Evolutionary conservation across 2,329 filamentous ascomycete genomes (phyloP), one percentile per base, ranked within the genome.

Genomic region (Colletotrichum sp.): DNA sequence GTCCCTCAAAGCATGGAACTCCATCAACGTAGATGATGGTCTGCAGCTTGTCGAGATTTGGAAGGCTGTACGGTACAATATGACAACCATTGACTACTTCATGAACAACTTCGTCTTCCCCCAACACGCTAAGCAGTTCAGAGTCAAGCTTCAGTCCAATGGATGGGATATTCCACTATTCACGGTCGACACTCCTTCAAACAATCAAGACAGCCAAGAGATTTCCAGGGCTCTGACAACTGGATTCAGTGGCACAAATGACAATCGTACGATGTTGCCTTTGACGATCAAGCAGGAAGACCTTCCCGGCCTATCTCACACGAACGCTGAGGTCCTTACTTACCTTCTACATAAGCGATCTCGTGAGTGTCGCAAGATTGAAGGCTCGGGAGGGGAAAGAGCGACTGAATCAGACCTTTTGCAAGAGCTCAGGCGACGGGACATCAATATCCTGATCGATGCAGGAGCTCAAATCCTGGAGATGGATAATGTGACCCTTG

Each of bases 241-340:
- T 0, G 93, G 93, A 0, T 95, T 96, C 80, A 93, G 91, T 9
- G 93, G 93, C 0, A 95, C 94, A 0, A 95, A 94, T 60, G 93
- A 95, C 79, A 92, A 90, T 24, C 86, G 89, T 49, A 84, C 83
- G 0, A 85, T 93, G 39, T 82, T 95, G 0, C 93, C 93, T 0
- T 81, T 92, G n/a, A 91, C 87, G 0, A 91, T 95, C 24, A 81
- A 85, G 24, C 93, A 95, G 68, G 83, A 90, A 0, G 92, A 95
- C 75, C 85, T 95, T 0, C 83, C 86, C 0, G 82, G 85, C 0
- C 85, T 94, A 0, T 79, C 83, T 0, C 90, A 93, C 63, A 94
- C 92, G 0, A 94, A 92, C 72, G 92, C 92, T 0, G 88, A 92
- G 62, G 93, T 94, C 0, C 81, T 94, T 0, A 88, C 86, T 0